A percentile compares a stretch with the other conserved stretches of the same genome.
phyloP scores from a whole-genome alignment of 208 protist genomes.

The Leishmania arabica region DNA sequence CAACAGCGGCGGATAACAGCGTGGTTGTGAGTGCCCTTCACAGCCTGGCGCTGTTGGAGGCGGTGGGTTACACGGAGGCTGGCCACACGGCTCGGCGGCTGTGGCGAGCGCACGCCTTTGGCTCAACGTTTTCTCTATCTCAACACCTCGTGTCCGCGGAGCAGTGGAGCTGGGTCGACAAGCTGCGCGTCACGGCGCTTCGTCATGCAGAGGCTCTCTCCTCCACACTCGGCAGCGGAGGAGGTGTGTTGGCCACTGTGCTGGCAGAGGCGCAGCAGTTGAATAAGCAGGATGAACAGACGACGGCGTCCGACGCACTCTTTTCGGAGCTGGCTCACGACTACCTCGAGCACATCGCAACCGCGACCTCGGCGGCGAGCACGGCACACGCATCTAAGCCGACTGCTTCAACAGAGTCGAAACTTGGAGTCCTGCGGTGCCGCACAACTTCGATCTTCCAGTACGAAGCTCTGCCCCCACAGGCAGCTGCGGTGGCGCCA shows the following conservation, averaged over 20 bases:
- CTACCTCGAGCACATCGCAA: constrained; percentile 7
- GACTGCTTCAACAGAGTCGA: neutral
- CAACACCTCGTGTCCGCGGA: neutral
- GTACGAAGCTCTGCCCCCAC: neutral
- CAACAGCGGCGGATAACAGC: neutral
- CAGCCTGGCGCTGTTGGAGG: constrained; percentile 24
- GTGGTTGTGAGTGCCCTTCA: neutral
- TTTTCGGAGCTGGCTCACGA: constrained; percentile 38
- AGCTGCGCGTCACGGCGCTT: constrained; percentile 6
- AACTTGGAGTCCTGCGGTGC: neutral
- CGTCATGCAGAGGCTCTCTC: constrained; percentile 11
- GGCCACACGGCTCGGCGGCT: constrained; percentile 11
- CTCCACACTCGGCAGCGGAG: neutral
- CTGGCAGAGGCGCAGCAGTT: constrained; percentile 14
- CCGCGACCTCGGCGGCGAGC: neutral
- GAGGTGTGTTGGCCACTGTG: neutral
- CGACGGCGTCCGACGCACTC: constrained; percentile 20
- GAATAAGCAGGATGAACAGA: neutral
- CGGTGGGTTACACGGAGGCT: constrained; percentile 22
- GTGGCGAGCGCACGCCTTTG: neutral
- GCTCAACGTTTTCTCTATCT: neutral
- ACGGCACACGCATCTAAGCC: neutral
- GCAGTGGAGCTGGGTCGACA: constrained; percentile 9
- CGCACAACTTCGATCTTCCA: constrained; percentile 9
- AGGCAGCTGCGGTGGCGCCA: neutral